Evolutionary conservation across 106 monocot species (phyloP).

Genomic region (Platanthera guangdongensis): DNA sequence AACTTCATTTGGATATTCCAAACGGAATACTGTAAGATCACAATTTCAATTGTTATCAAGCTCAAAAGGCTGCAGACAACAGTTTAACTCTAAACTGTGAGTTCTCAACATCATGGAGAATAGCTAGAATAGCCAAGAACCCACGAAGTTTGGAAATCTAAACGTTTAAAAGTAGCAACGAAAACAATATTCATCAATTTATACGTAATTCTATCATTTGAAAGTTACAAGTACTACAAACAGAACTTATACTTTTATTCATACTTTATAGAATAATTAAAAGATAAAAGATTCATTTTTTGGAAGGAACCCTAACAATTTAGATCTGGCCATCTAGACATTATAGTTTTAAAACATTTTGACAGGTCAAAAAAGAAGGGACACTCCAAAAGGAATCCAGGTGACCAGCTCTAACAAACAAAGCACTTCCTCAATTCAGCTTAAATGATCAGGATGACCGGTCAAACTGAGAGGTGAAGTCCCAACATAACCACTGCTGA

Average conservation of each 20-base stretch:
- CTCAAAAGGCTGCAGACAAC: neutral
- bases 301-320: neutral
- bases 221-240: neutral
- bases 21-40: neutral
- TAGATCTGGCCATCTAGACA: neutral
- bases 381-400: neutral
- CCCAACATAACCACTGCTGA: neutral
- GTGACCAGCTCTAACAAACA: conserved; percentile 1
- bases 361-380: neutral
- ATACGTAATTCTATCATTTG: neutral
- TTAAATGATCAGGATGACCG: neutral
- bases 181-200: neutral
- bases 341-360: neutral
- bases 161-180: neutral
- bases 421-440: neutral
- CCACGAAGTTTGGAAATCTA: neutral
- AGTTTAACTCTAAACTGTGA: neutral
- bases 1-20: neutral
- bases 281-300: neutral
- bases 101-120: neutral
- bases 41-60: neutral
- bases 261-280: neutral
- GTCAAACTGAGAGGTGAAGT: no score
- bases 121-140: neutral
- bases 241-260: neutral